Percentiles rank a stretch among this genome's conserved stretches.
These are phyloP conservation scores for Arthrobotrys pseudoclavata DNA, from an alignment of 2,329 filamentous ascomycete genomes.

Conservation along the genomic window DNA sequence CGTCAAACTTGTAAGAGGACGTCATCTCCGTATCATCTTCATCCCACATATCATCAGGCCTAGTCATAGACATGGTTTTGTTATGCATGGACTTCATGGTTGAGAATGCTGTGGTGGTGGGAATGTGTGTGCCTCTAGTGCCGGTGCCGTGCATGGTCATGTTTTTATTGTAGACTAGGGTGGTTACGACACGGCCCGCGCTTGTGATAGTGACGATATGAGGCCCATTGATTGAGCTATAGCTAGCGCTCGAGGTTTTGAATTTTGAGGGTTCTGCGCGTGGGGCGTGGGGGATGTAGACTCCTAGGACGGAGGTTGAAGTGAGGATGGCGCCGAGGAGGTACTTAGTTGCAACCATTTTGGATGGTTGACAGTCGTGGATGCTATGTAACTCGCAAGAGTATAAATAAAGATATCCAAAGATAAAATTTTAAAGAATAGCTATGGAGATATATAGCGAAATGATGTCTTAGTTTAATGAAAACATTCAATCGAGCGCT, in stretches of 20 bases:
- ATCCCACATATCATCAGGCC: background rate
- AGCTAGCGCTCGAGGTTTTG: background rate
- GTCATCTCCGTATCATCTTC: background rate
- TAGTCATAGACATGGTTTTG: background rate
- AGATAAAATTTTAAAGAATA: too few species aligned
- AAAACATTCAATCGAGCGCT: too few species aligned
- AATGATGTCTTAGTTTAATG: too few species aligned
- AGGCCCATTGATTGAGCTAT: background rate
- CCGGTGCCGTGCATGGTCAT: conserved; percentile 30
- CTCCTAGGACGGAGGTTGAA: background rate
- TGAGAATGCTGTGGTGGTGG: background rate
- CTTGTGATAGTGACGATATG: conserved; percentile 19
- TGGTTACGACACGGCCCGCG: background rate
- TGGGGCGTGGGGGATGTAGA: background rate
- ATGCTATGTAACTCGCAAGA: background rate
- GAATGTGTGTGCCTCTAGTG: conserved; percentile 18
- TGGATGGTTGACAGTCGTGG: background rate
- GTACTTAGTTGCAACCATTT: background rate
- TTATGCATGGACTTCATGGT: background rate
- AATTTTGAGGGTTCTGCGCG: background rate
- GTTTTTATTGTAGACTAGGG: conserved; percentile 15
- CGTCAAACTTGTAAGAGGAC: background rate
- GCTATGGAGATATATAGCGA: too few species aligned
- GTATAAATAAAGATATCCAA: too few species aligned
- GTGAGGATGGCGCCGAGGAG: conserved; percentile 1